These are phyloP conservation scores for Gremmenia infestans DNA, from an alignment of 2,329 filamentous ascomycete species.

Conservation along the genomic window DNA sequence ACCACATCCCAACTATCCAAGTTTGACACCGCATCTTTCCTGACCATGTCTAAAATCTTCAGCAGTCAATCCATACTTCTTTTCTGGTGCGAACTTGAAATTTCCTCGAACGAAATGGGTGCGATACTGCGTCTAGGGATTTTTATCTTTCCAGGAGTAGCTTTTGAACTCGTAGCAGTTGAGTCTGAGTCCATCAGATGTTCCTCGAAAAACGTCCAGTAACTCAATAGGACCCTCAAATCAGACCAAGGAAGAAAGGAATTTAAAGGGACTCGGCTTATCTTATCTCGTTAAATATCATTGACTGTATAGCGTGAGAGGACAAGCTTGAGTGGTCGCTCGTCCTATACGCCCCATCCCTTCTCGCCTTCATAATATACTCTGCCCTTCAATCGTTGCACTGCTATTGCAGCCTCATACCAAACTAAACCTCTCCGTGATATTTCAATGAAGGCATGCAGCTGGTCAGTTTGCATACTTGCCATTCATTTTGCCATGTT, in stretches of 20 bases:
- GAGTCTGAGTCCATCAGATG: too few species aligned
- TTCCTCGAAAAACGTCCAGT: too few species aligned
- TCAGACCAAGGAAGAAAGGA: too few species aligned
- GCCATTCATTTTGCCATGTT: not conserved
- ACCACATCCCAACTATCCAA: too few species aligned
- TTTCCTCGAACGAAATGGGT: not conserved
- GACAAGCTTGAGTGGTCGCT: not conserved
- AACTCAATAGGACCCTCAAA: too few species aligned
- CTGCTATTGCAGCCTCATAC: not conserved
- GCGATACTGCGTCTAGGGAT: not conserved
- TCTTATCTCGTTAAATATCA: not conserved
- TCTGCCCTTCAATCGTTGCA: not conserved
- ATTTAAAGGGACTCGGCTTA: too few species aligned
- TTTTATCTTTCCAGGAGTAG: too few species aligned
- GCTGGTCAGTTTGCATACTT: not conserved
- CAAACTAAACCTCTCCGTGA: not conserved
- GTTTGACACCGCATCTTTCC: too few species aligned
- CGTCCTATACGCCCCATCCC: not conserved
- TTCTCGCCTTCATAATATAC: not conserved
- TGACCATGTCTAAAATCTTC: too few species aligned
- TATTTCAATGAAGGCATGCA: not conserved
- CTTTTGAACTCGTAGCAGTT: too few species aligned
- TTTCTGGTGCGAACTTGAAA: too few species aligned
- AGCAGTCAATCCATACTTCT: too few species aligned
- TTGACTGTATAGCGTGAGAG: not conserved